Evolutionary conservation across 2,329 filamentous ascomycete species (phyloP), one percentile per base, ranked within the genome.

Genomic region (Pseudocercospora eumusae): DNA sequence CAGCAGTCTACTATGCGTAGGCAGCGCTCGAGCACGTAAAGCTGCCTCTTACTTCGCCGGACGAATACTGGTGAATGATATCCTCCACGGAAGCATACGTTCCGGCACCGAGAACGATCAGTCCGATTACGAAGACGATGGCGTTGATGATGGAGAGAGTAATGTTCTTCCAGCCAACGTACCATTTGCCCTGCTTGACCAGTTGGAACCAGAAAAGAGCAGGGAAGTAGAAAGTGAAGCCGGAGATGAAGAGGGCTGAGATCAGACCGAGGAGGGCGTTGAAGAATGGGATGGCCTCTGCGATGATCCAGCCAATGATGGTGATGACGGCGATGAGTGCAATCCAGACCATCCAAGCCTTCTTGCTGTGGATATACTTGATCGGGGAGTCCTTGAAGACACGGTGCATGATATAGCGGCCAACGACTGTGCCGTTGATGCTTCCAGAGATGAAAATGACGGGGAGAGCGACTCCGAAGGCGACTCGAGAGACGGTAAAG

Each of bases 401-500:
- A 28, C 88, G 83, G 3, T 85, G 76, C 69, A 89, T 90, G 66
- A 91, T 79, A 71, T 89, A 90, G 66, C 72, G 70, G 4, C 68
- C 70, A 0, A 72, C 72, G 10, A 76, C 73, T 0, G 72, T 87
- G 21, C 84, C 87, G 73, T 90, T 89, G 68, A 92, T 88, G 9
- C 89, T 87, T 59, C 88, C 89, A 0, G 88, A 86, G 61, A 92
- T 86, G 63, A 91, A 81, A 63, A 91, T 91, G 58, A 89, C 90
- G 6, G 88, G 88, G 2, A 90, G 80, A 0, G 88, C 88, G 64
- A 91, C 78, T 33, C 87, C 89, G 76, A 87, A 91, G 11, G 88
- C 87, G 10, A 88, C 77, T 70, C 89, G 89, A 21, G 83, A 80
- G 52, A 90, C 76, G 0, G 81, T 70, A 1, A 73, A 73, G 3